Percentiles rank a stretch among this genome's conserved stretches.
These are phyloP conservation scores for Tulasnella sp. DNA, from an alignment of 768 basidiomycete species.

Conservation along the genomic window DNA sequence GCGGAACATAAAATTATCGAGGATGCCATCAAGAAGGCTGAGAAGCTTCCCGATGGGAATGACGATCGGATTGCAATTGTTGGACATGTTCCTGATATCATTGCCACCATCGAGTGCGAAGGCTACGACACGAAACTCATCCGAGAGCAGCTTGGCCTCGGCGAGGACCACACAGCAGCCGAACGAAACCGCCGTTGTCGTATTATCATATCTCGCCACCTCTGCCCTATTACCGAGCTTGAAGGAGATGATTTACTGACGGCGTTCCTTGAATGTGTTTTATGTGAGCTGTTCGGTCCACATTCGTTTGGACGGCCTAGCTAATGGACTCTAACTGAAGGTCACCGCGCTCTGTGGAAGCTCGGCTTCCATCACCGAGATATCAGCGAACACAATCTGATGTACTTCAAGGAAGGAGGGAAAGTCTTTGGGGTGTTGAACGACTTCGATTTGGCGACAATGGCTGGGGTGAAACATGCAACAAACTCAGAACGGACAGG, in stretches of 20 bases:
- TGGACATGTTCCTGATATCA: too few relatives aligned
- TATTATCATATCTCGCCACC: too few relatives aligned
- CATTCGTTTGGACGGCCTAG: constrained; percentile 24
- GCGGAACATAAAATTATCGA: too few relatives aligned
- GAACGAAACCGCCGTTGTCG: too few relatives aligned
- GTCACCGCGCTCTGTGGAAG: constrained; percentile 26
- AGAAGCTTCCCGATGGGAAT: too few relatives aligned
- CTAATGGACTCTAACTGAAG: constrained; percentile 25
- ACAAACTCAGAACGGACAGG: constrained; percentile 21
- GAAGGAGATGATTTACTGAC: constrained; percentile 25
- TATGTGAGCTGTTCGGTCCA: constrained; percentile 24
- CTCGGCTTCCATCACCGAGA: constrained; percentile 25
- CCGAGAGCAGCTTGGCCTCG: too few relatives aligned
- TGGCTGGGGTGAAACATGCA: background rate
- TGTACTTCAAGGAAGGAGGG: constrained; percentile 21
- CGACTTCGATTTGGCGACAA: constrained; percentile 26
- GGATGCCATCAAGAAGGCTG: too few relatives aligned
- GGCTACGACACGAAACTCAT: too few relatives aligned
- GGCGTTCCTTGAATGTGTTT: constrained; percentile 23
- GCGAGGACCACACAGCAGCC: too few relatives aligned
- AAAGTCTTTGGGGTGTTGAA: constrained; percentile 23
- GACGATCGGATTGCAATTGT: too few relatives aligned
- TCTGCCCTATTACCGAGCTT: constrained; percentile 22
- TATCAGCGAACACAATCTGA: constrained; percentile 28
- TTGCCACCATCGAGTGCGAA: too few relatives aligned